Evolutionary conservation across 176 grass and related monocot genomes (phyloP).

Genomic region (Zoysia japonica): DNA sequence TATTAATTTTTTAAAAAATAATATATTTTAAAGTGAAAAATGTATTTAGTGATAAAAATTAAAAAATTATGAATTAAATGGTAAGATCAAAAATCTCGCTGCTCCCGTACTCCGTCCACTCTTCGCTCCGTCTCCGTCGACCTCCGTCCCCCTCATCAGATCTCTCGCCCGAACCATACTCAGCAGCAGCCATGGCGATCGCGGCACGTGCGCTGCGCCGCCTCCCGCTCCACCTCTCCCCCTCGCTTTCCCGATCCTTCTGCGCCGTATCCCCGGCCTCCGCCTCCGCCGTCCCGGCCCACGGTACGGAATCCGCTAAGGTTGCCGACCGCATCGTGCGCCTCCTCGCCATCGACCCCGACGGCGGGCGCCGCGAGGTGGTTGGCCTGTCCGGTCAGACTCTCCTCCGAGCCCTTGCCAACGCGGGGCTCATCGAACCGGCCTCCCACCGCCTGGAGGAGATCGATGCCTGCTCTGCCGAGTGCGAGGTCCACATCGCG

Average conservation of each 20-base stretch:
- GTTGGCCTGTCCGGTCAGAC: conserved; percentile 79
- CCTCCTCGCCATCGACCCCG: conserved; percentile 73
- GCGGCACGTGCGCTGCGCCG: conserved; percentile 58
- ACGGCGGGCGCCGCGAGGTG: conserved; percentile 66
- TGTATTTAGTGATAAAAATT: too few relatives aligned
- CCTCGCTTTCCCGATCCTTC: conserved; percentile 44
- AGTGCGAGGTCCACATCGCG: conserved; percentile 97
- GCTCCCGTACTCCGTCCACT: not conserved
- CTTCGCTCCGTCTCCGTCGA: not conserved
- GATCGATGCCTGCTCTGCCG: conserved; percentile 89
- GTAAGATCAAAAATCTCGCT: too few relatives aligned
- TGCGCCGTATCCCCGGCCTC: conserved; percentile 37
- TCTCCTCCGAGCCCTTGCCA: conserved; percentile 74
- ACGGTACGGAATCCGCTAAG: conserved; percentile 57
- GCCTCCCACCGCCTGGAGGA: conserved; percentile 92
- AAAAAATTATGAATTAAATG: too few relatives aligned
- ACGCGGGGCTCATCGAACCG: conserved; percentile 81
- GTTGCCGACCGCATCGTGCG: conserved; percentile 95
- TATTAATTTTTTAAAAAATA: too few relatives aligned
- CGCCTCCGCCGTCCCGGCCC: conserved; percentile 14
- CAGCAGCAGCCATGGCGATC: conserved; percentile 76
- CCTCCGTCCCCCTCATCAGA: conserved; percentile 20
- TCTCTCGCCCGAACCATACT: conserved; percentile 47
- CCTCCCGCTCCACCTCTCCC: conserved; percentile 56
- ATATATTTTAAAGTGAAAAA: too few relatives aligned